Evolutionary conservation across 1,284 basidiomycete species (phyloP), one percentile per base, ranked within the genome.

Genomic region (Pseudomicrostroma phylloplanum): DNA sequence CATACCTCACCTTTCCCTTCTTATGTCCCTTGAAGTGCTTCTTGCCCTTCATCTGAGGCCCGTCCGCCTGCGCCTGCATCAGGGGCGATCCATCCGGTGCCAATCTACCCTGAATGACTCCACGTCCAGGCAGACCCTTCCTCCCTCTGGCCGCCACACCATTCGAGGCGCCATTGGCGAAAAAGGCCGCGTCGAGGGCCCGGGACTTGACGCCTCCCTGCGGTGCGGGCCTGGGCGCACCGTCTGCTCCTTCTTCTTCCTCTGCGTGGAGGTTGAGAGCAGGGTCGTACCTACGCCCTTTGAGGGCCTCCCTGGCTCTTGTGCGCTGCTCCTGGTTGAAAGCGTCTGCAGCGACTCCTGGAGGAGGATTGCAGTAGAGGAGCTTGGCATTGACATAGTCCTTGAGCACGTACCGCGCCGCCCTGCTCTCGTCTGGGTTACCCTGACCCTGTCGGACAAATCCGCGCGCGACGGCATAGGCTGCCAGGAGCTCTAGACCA

Each of bases 331-430:
- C 83, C 55, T 83, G 79, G 80, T 98, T 98, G 83, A 94, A 98
- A 1, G 83, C 83, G 59, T 86, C 84, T 13, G 88, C 85, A 9
- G 85, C 80, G 4, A 86, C 51, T 7, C 72, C 81, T 9, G 96
- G 93, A 19, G 91, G 80, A 0, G 85, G 87, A 67, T 94, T 90
- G 68, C 90, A 90, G 80, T 86, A 97, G 8, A 98, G 83, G 0
- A 99, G 84, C 72, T 91, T 92, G 42, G 91, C 96, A 71, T 90
- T 93, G 67, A 98, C 92, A 74, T 96, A 98, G 81, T 99, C 96
- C 81, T 99, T 99, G 61, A 99, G 84, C 60, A 99, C 85, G 76
- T 90, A 90, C 63, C 96, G 87, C 13, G 94, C 91, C 0, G 94
- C 88, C 59, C 92, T 87, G 23, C 93, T 91, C 79, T 96, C 93